Evolutionary conservation across 2,329 filamentous ascomycete species (phyloP).

Genomic region (Pseudogymnoascus sp.): DNA sequence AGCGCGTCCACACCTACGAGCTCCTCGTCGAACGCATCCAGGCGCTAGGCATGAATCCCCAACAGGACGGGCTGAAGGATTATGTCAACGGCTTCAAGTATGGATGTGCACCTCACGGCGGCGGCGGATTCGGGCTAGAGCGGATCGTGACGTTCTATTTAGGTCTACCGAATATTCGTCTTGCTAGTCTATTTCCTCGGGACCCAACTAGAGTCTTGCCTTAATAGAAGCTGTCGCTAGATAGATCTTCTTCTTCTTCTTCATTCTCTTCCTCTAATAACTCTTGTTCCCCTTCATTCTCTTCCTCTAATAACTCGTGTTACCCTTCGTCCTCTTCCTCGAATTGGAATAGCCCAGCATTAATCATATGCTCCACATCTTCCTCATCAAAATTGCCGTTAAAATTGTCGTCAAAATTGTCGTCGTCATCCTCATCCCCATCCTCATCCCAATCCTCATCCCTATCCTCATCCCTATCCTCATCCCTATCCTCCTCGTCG

Average conservation of each 20-base stretch:
- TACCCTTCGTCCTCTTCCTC: too few relatives aligned
- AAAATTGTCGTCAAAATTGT: too few relatives aligned
- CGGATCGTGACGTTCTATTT: slow-evolving; percentile 60
- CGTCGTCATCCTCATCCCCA: too few relatives aligned
- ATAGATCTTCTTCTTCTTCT: too few relatives aligned
- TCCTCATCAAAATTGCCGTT: too few relatives aligned
- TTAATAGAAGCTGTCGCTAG: background rate
- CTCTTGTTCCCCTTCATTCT: too few relatives aligned
- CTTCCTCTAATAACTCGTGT: too few relatives aligned
- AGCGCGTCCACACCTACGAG: slow-evolving; percentile 56
- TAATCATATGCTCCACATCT: too few relatives aligned
- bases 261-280: background rate
- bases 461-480: too few relatives aligned
- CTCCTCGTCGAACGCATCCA: slow-evolving; percentile 51
- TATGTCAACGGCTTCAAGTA: slow-evolving; percentile 58
- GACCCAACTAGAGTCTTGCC: slow-evolving; percentile 45
- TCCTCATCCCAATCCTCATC: too few relatives aligned
- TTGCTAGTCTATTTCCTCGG: slow-evolving; percentile 55
- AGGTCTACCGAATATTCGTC: slow-evolving; percentile 53
- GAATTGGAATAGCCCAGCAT: too few relatives aligned
- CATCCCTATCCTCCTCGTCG: too few relatives aligned
- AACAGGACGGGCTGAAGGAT: slow-evolving; percentile 51
- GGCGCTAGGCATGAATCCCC: slow-evolving; percentile 51
- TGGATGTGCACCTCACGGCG: slow-evolving; percentile 56
- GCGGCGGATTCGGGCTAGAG: slow-evolving; percentile 58